These are phyloP conservation scores for Scheffersomyces titani DNA, from an alignment of 1,139 yeast species.

Conservation along the genomic window DNA sequence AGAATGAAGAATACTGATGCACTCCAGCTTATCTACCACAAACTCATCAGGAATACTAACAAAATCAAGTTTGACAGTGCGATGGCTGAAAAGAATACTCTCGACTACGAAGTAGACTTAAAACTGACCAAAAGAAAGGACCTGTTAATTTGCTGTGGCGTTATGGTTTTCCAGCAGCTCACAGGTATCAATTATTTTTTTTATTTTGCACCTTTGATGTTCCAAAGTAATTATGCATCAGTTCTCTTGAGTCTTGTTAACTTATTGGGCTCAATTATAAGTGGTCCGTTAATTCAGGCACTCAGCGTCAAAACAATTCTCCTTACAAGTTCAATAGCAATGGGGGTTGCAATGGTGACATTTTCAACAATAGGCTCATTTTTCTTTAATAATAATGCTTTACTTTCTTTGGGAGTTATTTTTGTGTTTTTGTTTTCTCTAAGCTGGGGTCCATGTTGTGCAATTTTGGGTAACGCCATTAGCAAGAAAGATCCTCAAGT, in stretches of 20 bases:
- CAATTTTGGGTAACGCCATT: constrained; percentile 24
- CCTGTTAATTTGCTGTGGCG: constrained; percentile 13
- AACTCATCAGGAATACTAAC: background rate
- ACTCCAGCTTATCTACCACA: background rate
- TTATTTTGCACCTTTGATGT: constrained; percentile 27
- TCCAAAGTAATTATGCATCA: constrained; percentile 13
- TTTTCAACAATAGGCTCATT: constrained; percentile 13
- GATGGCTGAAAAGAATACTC: background rate
- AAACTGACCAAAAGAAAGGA: background rate
- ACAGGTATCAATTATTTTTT: constrained; percentile 39
- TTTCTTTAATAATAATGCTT: background rate
- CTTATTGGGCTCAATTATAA: constrained; percentile 16
- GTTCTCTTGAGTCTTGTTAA: constrained; percentile 17
- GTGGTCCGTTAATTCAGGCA: constrained; percentile 12
- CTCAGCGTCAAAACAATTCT: constrained; percentile 7
- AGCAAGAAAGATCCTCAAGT: constrained; percentile 22
- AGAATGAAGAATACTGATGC: background rate
- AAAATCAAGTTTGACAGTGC: background rate
- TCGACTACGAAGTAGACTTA: background rate
- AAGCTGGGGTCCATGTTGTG: constrained; percentile 39
- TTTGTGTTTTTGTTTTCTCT: constrained; percentile 27
- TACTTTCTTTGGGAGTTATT: constrained; percentile 12
- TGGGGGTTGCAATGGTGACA: constrained; percentile 16
- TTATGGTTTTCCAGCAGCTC: constrained; percentile 34
- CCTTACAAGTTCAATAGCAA: constrained; percentile 11